These are phyloP conservation scores for Stipa capillata DNA, from an alignment of 176 grass and related monocot genomes.

Conservation along the genomic window DNA sequence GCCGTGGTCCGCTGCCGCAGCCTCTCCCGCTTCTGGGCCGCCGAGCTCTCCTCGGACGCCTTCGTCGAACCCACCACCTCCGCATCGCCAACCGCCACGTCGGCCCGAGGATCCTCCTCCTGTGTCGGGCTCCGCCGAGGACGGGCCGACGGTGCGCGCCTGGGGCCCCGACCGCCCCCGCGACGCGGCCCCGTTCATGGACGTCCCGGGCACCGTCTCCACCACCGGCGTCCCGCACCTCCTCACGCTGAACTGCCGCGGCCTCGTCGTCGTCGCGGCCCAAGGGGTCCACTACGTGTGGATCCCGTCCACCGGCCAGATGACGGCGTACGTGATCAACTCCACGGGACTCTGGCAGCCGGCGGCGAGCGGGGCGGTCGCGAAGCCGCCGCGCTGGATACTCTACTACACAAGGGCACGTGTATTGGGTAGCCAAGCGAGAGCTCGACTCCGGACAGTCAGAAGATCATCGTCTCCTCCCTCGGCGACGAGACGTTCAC, in stretches of 20 bases:
- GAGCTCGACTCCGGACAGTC: too few species aligned
- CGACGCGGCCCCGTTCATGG: too few species aligned
- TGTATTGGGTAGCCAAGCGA: not conserved
- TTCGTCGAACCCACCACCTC: not conserved
- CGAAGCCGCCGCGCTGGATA: not conserved
- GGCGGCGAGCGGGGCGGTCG: not conserved
- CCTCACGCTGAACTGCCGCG: not conserved
- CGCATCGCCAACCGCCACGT: too few species aligned
- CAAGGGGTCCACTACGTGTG: not conserved
- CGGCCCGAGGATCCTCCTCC: not conserved
- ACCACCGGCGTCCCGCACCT: not conserved
- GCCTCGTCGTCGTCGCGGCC: not conserved
- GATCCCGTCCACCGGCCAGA: slow-evolving; percentile 12
- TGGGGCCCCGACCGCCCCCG: not conserved
- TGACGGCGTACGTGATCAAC: not conserved
- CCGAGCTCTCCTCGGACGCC: not conserved
- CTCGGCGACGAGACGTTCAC: not conserved
- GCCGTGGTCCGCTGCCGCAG: not conserved
- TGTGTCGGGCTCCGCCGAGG: not conserved
- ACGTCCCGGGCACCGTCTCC: not conserved
- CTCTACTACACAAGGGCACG: not conserved
- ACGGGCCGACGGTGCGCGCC: not conserved
- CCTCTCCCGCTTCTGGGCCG: slow-evolving; percentile 7
- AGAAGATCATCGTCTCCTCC: not conserved
- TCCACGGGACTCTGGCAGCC: not conserved